Conservation (phyloP, 78 protist species). For the Cavenderia fasciculata region DNA sequence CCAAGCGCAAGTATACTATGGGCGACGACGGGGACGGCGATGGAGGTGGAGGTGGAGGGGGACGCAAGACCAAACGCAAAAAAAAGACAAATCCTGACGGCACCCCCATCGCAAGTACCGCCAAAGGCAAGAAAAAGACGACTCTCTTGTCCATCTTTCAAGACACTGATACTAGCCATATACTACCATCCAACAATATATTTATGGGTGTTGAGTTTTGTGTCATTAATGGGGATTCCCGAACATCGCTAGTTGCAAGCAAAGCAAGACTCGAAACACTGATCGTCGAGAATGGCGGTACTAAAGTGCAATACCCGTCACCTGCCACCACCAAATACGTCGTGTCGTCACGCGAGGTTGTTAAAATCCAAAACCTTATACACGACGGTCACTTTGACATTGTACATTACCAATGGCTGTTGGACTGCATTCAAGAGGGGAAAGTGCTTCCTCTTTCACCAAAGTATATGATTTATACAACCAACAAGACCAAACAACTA, state of each 20-base stretch:
- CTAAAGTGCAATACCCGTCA: conserved; percentile 74
- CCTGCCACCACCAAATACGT: conserved; percentile 1
- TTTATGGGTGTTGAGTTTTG: conserved; percentile 76
- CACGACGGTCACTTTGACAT: conserved; percentile 43
- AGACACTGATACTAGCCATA: conserved; percentile 61
- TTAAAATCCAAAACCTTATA: conserved; percentile 73
- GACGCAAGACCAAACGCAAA: neutral
- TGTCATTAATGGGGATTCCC: conserved; percentile 64
- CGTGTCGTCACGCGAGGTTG: conserved; percentile 23
- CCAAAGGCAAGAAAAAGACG: neutral
- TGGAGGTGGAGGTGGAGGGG: neutral
- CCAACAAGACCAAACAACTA: conserved; percentile 10
- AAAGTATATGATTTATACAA: conserved; percentile 76
- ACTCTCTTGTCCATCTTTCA: conserved; percentile 22
- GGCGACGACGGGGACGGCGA: neutral
- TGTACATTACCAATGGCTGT: conserved; percentile 49
- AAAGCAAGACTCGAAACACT: conserved; percentile 66
- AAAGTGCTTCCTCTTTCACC: conserved; percentile 76
- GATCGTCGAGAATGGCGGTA: conserved; percentile 78
- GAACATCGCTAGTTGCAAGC: neutral
- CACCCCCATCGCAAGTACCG: neutral
- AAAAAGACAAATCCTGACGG: neutral
- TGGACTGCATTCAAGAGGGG: conserved; percentile 30
- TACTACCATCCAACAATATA: neutral
- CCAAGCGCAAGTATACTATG: conserved; percentile 24